Evolutionary conservation across 2,329 filamentous ascomycete species (phyloP).

Genomic region (Hortaea sp.): DNA sequence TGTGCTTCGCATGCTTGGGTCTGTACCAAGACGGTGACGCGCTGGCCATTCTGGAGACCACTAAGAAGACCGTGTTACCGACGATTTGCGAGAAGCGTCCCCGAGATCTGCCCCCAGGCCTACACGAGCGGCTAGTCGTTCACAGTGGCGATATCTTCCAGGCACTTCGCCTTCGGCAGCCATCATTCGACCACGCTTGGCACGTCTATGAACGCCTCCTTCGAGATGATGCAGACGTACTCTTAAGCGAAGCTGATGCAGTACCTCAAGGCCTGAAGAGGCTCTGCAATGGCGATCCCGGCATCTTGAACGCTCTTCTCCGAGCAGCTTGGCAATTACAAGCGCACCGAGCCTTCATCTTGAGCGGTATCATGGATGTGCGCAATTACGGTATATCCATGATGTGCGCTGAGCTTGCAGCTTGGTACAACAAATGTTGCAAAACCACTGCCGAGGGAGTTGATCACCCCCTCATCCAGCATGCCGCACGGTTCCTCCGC

Average conservation of each 20-base stretch:
- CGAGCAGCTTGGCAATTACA: conserved; percentile 59
- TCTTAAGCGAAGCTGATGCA: conserved; percentile 5
- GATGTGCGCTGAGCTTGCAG: conserved; percentile 62
- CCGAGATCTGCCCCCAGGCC: conserved; percentile 16
- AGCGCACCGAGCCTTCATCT: conserved; percentile 60
- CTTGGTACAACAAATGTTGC: conserved; percentile 47
- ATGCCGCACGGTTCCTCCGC: conserved; percentile 60
- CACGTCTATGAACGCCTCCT: conserved; percentile 14
- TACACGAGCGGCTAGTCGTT: conserved; percentile 13
- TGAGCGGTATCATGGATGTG: conserved; percentile 81
- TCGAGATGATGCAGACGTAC: conserved; percentile 12
- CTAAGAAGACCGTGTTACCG: conserved; percentile 16
- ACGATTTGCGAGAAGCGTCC: conserved; percentile 21
- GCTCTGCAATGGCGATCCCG: conserved; percentile 8
- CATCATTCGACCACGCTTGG: not conserved
- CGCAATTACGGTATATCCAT: conserved; percentile 67
- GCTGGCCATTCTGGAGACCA: conserved; percentile 11
- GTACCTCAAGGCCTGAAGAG: conserved; percentile 1
- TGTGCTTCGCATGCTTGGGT: conserved; percentile 4
- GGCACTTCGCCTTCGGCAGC: not conserved
- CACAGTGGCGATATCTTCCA: conserved; percentile 3
- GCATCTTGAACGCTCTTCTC: conserved; percentile 37
- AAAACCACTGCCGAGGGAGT: conserved; percentile 5
- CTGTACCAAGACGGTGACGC: conserved; percentile 4
- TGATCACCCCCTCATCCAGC: conserved; percentile 49